Evolutionary conservation across 192 early-diverging fungal species (phyloP).

Genomic region (Coemansia sp.): DNA sequence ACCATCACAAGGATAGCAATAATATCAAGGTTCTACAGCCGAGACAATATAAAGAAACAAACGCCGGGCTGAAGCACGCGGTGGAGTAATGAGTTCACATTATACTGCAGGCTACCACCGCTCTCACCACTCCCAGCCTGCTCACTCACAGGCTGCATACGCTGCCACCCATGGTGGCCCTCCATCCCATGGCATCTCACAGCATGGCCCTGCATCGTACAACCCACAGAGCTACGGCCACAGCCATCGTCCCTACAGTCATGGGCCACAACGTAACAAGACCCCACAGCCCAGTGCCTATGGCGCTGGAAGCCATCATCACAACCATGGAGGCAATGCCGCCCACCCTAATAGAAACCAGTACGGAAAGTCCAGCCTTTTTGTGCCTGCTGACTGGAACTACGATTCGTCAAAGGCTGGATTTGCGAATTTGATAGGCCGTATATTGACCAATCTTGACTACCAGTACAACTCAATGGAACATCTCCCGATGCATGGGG

Average conservation of each 20-base stretch:
- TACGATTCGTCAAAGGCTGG: conserved; percentile 20
- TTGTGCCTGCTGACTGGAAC: conserved; percentile 43
- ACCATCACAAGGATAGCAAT: background rate
- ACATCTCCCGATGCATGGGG: background rate
- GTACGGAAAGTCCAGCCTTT: conserved; percentile 33
- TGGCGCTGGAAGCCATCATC: background rate
- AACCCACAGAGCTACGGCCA: background rate
- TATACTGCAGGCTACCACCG: background rate
- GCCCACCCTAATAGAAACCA: background rate
- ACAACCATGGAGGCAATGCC: conserved; percentile 1
- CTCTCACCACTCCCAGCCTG: too few species aligned
- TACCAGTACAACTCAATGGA: conserved; percentile 22
- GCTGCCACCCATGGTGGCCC: background rate
- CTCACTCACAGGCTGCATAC: background rate
- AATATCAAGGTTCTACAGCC: background rate
- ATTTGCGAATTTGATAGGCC: conserved; percentile 25
- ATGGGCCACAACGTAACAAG: background rate
- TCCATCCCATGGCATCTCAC: background rate
- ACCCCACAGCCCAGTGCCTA: background rate
- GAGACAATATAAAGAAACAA: background rate
- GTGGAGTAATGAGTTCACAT: background rate
- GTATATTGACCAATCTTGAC: conserved; percentile 24
- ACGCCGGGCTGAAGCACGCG: background rate
- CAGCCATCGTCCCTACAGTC: too few species aligned
- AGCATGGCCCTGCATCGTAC: background rate